Percentiles rank a stretch among this genome's conserved stretches.
These are phyloP conservation scores for Neonectria faginata DNA, from an alignment of 2,329 filamentous ascomycete species.

Conservation along the genomic window DNA sequence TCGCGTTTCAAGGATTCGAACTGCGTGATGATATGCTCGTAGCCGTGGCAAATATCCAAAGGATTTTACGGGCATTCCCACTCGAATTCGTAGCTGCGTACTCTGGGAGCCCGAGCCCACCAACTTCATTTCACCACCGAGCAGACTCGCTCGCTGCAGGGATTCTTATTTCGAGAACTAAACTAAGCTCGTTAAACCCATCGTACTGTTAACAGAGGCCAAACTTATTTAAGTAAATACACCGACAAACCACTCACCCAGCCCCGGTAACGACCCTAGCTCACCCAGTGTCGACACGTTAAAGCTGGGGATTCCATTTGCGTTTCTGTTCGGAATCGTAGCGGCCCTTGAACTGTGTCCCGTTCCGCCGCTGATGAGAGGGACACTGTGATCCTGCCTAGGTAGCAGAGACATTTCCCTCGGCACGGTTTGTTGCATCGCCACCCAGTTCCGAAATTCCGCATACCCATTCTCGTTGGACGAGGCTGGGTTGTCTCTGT, in stretches of 20 bases:
- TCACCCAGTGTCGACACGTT: conserved; percentile 18
- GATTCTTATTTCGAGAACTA: too few relatives aligned
- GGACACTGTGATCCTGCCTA: conserved; percentile 19
- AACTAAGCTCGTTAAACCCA: too few relatives aligned
- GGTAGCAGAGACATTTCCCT: conserved; percentile 25
- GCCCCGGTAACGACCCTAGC: conserved; percentile 22
- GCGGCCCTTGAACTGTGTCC: neutral
- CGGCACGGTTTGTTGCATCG: conserved; percentile 34
- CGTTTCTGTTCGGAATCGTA: conserved; percentile 1
- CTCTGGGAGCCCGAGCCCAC: too few relatives aligned
- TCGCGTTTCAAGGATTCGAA: too few relatives aligned
- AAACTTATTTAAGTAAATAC: conserved; percentile 15
- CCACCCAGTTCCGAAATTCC: conserved; percentile 40
- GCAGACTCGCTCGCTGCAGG: too few relatives aligned
- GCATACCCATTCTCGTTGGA: conserved; percentile 29
- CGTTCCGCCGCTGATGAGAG: neutral
- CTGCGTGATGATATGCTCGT: too few relatives aligned
- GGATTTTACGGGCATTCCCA: too few relatives aligned
- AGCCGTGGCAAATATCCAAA: too few relatives aligned
- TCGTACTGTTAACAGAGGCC: neutral
- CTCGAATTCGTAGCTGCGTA: too few relatives aligned
- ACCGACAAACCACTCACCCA: conserved; percentile 32
- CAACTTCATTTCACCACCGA: too few relatives aligned
- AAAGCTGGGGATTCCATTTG: neutral
- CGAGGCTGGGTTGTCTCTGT: neutral